Conservation (phyloP, 2,329 filamentous ascomycete genomes). For the Mycogone perniciosa region DNA sequence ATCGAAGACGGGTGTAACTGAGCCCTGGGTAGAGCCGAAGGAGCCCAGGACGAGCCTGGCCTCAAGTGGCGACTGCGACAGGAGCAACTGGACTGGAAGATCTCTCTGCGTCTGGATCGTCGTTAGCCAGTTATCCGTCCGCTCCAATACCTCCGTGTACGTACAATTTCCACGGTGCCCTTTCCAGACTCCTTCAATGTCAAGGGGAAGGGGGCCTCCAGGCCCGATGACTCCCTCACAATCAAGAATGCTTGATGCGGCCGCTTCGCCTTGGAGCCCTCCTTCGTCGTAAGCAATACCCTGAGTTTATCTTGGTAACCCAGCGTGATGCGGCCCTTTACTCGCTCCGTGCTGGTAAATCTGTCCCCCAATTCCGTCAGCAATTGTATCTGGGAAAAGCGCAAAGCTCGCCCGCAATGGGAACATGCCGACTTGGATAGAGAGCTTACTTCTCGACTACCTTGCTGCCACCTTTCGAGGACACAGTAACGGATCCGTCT, state of each 20-base stretch:
- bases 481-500: constrained; percentile 62
- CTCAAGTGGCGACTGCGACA: constrained; percentile 59
- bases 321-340: constrained; percentile 59
- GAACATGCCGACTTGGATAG: background rate
- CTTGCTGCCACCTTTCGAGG: constrained; percentile 56
- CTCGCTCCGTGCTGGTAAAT: constrained; percentile 51
- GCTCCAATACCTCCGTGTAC: constrained; percentile 25
- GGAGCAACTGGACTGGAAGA: constrained; percentile 75
- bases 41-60: constrained; percentile 83
- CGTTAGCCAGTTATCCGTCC: constrained; percentile 22
- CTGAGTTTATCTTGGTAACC: constrained; percentile 69
- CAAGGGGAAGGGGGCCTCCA: constrained; percentile 84
- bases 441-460: constrained; percentile 60
- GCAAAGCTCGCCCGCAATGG: background rate
- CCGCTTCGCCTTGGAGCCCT: constrained; percentile 70
- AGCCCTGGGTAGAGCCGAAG: constrained; percentile 67
- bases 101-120: constrained; percentile 71
- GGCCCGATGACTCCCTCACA: constrained; percentile 67
- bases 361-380: constrained; percentile 36
- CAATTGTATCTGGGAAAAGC: constrained; percentile 7
- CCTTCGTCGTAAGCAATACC: constrained; percentile 72
- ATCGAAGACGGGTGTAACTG: constrained; percentile 66
- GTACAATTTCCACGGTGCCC: constrained; percentile 75
- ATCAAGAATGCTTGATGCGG: constrained; percentile 93
- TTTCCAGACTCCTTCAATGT: constrained; percentile 83